A percentile compares a stretch with the other conserved stretches of the same genome.
These are phyloP conservation scores for Drechmeria coniospora DNA, from an alignment of 2,329 filamentous ascomycete species.

Conservation along the genomic window DNA sequence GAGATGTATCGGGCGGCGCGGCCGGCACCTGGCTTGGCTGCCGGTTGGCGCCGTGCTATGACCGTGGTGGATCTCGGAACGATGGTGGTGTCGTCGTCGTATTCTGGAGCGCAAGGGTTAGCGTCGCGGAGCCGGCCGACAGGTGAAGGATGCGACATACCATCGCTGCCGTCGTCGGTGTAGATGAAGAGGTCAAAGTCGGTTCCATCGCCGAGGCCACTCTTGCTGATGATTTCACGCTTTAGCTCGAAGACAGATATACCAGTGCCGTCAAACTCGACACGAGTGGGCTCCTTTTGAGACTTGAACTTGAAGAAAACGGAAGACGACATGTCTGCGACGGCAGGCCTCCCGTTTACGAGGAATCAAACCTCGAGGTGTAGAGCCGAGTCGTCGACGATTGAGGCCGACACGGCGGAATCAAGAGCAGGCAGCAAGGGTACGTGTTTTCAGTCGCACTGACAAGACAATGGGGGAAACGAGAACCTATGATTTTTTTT, in stretches of 20 bases:
- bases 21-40: constrained; percentile 71
- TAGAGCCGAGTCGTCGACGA: no score
- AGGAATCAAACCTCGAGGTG: constrained; percentile 5
- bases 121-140: constrained; percentile 1
- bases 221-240: constrained; percentile 92
- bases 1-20: constrained; percentile 89
- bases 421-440: background rate
- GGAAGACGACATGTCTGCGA: constrained; percentile 64
- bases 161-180: constrained; percentile 80
- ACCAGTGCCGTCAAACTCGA: constrained; percentile 93
- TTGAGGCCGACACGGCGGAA: no score
- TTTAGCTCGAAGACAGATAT: constrained; percentile 98
- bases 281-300: constrained; percentile 83
- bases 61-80: constrained; percentile 92
- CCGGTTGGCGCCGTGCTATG: constrained; percentile 73
- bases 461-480: background rate
- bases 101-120: constrained; percentile 47
- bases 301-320: constrained; percentile 99
- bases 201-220: constrained; percentile 83
- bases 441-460: constrained; percentile 1
- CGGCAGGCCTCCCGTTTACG: constrained; percentile 11
- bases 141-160: constrained; percentile 33
- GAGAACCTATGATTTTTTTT: background rate
- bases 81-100: constrained; percentile 95
- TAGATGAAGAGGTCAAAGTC: constrained; percentile 95